Evolutionary conservation across 2,329 filamentous ascomycete species (phyloP), one percentile per base, ranked within the genome.

Genomic region (Helotiales sp.): DNA sequence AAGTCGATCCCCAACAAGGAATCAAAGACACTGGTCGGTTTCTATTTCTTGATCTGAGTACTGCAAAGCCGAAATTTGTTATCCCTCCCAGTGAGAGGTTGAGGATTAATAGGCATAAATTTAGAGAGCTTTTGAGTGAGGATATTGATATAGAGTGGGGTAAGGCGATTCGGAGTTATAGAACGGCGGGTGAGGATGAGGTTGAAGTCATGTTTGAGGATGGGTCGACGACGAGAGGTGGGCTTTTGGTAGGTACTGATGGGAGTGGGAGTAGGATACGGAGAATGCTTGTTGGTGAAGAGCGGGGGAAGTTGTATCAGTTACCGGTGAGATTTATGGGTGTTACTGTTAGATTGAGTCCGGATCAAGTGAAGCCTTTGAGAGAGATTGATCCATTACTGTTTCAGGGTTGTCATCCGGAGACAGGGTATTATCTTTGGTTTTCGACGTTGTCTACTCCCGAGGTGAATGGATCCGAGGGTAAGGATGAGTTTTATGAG

Each of bases 1-100:
- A 81, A 64, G 80, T 87, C 42, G 80, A 83, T 67, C 73, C 77
- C n/a, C 69, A 73, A 57, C 77, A 83, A 65, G 78, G 79, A 10
- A 70, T 72, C 55, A 69, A 74, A 50, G 77, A 82, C 0, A 71
- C 73, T 1, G 80, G 81, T 0, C 73, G 73, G 0, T 85, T 84
- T 52, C 76, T 79, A 0, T 83, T 84, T 60, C 81, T 82, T 44
- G 78, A 88, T 66, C 74, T 87, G 15, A 78, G 71, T 63, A 79
- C 75, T 0, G 80, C 77, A 3, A 72, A 79, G 49, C 72, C 75
- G 0, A 74, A 76, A 9, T 81, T 76, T 15, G 70, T 71, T 40
- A 74, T 79, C 0, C 73, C 77, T 0, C 76, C 79, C 17, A 70
- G 74, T 10, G 69, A 76, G 34, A 72, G 79, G 1, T 75, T 82